A percentile compares a stretch with the other conserved stretches of the same genome.
These are phyloP conservation scores for Backusella australiensis DNA, from an alignment of 192 early-diverging fungal species.

Conservation along the genomic window DNA sequence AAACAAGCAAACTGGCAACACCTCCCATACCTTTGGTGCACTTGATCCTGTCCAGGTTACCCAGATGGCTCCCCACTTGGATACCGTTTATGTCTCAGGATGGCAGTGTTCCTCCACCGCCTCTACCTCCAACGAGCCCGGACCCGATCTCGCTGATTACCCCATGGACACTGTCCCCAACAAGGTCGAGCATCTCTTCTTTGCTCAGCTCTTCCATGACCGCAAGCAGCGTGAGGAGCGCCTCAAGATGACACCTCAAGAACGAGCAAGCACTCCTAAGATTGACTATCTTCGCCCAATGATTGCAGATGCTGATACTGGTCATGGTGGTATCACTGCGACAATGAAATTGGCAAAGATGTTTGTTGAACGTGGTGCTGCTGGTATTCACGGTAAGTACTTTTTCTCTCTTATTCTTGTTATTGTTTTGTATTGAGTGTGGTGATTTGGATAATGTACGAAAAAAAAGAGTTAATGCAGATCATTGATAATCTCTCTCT, in stretches of 20 bases:
- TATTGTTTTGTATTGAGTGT: not conserved
- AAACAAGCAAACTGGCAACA: slow-evolving; percentile 75
- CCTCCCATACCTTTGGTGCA: slow-evolving; percentile 92
- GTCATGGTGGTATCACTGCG: slow-evolving; percentile 98
- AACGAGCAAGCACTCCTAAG: slow-evolving; percentile 69
- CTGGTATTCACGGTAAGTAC: slow-evolving; percentile 76
- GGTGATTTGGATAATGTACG: not conserved
- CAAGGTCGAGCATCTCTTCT: slow-evolving; percentile 98
- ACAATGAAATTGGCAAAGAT: slow-evolving; percentile 97
- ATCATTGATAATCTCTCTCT: not conserved
- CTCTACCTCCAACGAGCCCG: slow-evolving; percentile 92
- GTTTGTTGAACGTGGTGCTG: slow-evolving; percentile 96
- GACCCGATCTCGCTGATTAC: slow-evolving; percentile 98
- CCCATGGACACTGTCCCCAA: slow-evolving; percentile 98
- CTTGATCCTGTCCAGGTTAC: slow-evolving; percentile 91
- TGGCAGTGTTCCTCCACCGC: slow-evolving; percentile 99
- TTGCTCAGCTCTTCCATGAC: slow-evolving; percentile 97
- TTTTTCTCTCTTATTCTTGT: not conserved
- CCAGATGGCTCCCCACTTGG: slow-evolving; percentile 96
- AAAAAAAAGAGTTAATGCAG: not conserved
- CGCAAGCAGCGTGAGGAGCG: slow-evolving; percentile 93
- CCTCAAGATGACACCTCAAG: slow-evolving; percentile 57
- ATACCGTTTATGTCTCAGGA: slow-evolving; percentile 96
- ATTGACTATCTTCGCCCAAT: slow-evolving; percentile 93
- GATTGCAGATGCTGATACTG: slow-evolving; percentile 97